These are phyloP conservation scores for Cylindrotheca fusiformis DNA, from an alignment of 108 stramenopile genomes.

Conservation along the genomic window DNA sequence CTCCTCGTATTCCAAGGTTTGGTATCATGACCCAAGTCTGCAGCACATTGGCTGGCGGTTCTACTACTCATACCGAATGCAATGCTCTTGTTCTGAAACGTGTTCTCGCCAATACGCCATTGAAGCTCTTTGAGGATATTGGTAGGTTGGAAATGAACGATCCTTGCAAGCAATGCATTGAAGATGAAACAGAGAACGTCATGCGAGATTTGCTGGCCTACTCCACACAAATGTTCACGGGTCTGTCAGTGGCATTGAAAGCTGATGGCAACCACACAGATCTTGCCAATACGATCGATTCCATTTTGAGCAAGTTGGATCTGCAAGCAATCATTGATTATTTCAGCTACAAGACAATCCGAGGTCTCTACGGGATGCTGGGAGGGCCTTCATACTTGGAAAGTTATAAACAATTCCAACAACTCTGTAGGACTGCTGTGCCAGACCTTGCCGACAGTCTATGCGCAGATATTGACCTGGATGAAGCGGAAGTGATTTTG, in stretches of 20 bases:
- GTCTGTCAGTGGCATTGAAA: background rate
- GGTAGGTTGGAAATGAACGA: constrained; percentile 43
- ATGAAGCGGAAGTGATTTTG: constrained; percentile 13
- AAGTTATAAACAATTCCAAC: constrained; percentile 7
- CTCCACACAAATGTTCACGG: constrained; percentile 9
- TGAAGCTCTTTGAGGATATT: constrained; percentile 37
- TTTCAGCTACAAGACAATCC: constrained; percentile 21
- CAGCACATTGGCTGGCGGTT: background rate
- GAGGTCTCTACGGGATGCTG: constrained; percentile 24
- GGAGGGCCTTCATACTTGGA: constrained; percentile 13
- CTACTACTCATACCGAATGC: constrained; percentile 7
- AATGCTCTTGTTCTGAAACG: background rate
- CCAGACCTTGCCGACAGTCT: background rate
- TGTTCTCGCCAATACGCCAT: constrained; percentile 14
- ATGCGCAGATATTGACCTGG: constrained; percentile 4
- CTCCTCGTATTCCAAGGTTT: constrained; percentile 36
- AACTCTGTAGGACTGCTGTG: background rate
- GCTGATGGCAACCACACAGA: background rate
- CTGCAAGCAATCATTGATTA: constrained; percentile 26
- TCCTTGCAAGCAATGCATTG: constrained; percentile 41
- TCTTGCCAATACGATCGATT: background rate
- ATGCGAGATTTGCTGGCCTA: constrained; percentile 9
- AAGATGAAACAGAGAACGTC: constrained; percentile 21
- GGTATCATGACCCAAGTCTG: constrained; percentile 31
- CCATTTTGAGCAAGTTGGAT: constrained; percentile 9